A percentile compares a stretch with the other conserved stretches of the same genome.
phyloP scores from a whole-genome alignment of 2,329 filamentous ascomycete species.

The Daldinia sp. region DNA sequence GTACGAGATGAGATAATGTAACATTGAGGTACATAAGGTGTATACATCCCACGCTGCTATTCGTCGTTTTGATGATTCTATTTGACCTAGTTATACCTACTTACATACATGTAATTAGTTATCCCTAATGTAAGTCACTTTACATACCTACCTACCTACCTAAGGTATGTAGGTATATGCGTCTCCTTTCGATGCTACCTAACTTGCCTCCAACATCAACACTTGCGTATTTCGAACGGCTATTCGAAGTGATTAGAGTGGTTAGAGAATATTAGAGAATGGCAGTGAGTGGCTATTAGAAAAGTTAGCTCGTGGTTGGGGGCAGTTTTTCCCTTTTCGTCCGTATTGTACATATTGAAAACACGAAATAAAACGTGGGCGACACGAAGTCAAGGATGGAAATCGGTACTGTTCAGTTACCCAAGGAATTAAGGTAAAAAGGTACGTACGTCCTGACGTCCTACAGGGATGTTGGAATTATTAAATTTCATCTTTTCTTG shows the following conservation, averaged over 20 bases:
- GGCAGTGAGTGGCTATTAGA: not conserved
- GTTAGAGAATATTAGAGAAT: too few species aligned
- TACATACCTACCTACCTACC: too few species aligned
- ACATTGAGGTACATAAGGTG: not conserved
- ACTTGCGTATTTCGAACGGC: not conserved
- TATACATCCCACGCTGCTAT: too few species aligned
- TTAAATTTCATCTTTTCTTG: slow-evolving; percentile 24
- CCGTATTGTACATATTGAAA: not conserved
- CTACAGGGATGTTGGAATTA: slow-evolving; percentile 31
- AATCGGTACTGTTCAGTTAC: too few species aligned
- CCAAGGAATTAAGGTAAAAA: slow-evolving; percentile 22
- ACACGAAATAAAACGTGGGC: slow-evolving; percentile 14
- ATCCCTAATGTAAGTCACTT: not conserved
- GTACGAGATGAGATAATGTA: not conserved
- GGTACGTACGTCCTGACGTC: not conserved
- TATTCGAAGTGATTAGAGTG: too few species aligned
- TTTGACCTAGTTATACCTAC: not conserved
- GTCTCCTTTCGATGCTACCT: not conserved
- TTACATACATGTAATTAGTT: too few species aligned
- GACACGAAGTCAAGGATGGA: slow-evolving; percentile 30
- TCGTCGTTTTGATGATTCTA: not conserved
- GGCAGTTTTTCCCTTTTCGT: too few species aligned
- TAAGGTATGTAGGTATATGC: too few species aligned
- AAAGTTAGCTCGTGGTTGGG: not conserved
- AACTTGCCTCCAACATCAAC: not conserved